Percentiles rank a stretch among this genome's conserved stretches.
Evolutionary conservation across 23 red algal species (phyloP).

Genomic region (Gracilariopsis chorda): DNA sequence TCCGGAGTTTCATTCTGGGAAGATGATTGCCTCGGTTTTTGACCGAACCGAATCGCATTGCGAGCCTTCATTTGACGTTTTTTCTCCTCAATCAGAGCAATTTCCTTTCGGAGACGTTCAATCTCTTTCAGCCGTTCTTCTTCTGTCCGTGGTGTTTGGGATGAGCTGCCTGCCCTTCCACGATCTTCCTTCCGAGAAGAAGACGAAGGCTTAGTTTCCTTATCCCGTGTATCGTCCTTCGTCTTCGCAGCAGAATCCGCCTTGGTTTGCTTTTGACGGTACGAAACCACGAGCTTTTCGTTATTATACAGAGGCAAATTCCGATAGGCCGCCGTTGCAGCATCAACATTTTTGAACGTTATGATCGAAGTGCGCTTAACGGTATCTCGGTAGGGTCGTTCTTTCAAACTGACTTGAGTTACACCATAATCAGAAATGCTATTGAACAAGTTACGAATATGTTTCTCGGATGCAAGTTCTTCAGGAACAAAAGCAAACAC

Average conservation of each 20-base stretch:
- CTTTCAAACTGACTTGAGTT: not conserved
- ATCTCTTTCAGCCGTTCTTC: slow-evolving; percentile 17
- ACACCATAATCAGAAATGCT: not conserved
- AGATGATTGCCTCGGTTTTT: too few species aligned
- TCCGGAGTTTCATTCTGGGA: not conserved
- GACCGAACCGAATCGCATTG: not conserved
- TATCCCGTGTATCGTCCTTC: not conserved
- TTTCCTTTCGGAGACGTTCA: slow-evolving; percentile 24
- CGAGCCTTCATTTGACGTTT: not conserved
- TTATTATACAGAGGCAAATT: slow-evolving; percentile 16
- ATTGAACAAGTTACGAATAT: not conserved
- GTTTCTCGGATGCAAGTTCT: not conserved
- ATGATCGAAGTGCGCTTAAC: slow-evolving; percentile 21
- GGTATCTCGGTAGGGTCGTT: not conserved
- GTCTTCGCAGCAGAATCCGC: not conserved
- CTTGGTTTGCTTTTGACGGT: not conserved
- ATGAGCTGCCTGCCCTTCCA: too few species aligned
- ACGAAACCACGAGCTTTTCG: not conserved
- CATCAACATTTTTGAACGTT: not conserved
- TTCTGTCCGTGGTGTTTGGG: too few species aligned
- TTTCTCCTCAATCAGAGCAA: slow-evolving; percentile 11
- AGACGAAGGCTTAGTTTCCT: not conserved
- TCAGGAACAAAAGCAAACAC: slow-evolving; percentile 6
- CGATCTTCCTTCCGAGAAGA: not conserved
- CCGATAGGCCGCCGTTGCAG: not conserved